A percentile compares a stretch with the other conserved stretches of the same genome.
Conservation (phyloP, 2,329 filamentous ascomycete species). For the Plenodomus biglobosus region DNA sequence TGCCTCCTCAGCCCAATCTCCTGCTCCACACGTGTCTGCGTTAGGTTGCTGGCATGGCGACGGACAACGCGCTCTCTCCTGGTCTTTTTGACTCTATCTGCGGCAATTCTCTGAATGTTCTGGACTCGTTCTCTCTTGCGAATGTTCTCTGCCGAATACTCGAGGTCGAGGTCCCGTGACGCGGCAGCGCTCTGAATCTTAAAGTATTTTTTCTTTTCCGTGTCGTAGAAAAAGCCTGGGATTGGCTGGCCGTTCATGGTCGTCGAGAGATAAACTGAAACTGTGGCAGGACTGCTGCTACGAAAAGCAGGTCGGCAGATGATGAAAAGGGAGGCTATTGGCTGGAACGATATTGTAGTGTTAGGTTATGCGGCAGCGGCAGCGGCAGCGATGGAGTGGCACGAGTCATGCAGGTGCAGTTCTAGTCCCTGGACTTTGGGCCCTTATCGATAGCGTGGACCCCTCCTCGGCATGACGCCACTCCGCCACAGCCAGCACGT, state of each 20-base stretch:
- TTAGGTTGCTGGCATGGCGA: constrained; percentile 18
- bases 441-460: constrained; percentile 21
- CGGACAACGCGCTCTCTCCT: constrained; percentile 30
- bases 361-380: too few relatives aligned
- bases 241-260: constrained; percentile 47
- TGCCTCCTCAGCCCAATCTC: constrained; percentile 30
- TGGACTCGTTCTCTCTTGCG: constrained; percentile 38
- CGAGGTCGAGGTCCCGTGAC: constrained; percentile 36
- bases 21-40: constrained; percentile 24
- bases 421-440: constrained; percentile 1
- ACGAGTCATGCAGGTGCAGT: constrained; percentile 19
- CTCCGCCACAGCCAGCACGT: constrained; percentile 2
- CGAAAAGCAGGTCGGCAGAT: not conserved
- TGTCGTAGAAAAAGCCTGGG: constrained; percentile 54
- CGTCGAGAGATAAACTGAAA: too few relatives aligned
- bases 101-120: constrained; percentile 10
- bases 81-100: constrained; percentile 11
- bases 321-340: not conserved
- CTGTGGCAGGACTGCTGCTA: too few relatives aligned
- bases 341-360: not conserved
- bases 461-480: constrained; percentile 29
- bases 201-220: constrained; percentile 55
- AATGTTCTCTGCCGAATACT: constrained; percentile 48
- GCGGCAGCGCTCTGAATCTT: constrained; percentile 45
- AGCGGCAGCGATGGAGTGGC: not conserved